Evolutionary conservation across 1,284 basidiomycete species (phyloP), one percentile per base, ranked within the genome.

Genomic region (Microbotryum lychnidis-dioicae): DNA sequence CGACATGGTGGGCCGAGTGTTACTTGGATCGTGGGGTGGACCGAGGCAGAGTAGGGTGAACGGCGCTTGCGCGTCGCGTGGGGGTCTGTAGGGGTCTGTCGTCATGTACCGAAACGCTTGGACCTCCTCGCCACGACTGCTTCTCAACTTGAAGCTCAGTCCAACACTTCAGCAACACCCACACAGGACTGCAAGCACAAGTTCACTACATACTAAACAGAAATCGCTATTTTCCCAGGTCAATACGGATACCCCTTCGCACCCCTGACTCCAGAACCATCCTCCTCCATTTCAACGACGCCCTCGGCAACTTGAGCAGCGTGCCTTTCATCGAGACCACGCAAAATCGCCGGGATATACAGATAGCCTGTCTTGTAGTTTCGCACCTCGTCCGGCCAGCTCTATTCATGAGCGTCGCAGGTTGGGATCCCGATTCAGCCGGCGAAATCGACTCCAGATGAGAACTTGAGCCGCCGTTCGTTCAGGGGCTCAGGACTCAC

Each of bases 301-400:
- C 77, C 76, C 2, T 49, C 58, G 50, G 67, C 65, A 1, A 79
- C 58, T 65, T 79, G 77, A 58, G 75, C 72, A 33, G 73, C 71
- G 48, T 81, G 81, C 58, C 75, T 72, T 56, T 74, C 70, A 63
- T 84, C 83, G 51, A 84, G 71, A 70, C 78, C 81, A 5, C 74
- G 73, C 46, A 84, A 71, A 53, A 84, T 73, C 21, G 75, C 71
- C 7, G 79, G 77, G 29, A 74, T 74, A 70, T 79, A 84, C 56
- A 80, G 74, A 20, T 73, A 71, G 60, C 79, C 80, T 23, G 82
- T 84, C 72, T 87, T 87, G 74, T 74, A 75, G 61, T 65, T 65
- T 50, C 44, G 79, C 21, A 87, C 82, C 58, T 84, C 84, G n/a
- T 79, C 79, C 2, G 83, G 81, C 86, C 86, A 87, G 68, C 81